Percentiles rank a stretch among this genome's conserved stretches.
Evolutionary conservation across 2,329 filamentous ascomycete species (phyloP).

Genomic region (Cladophialophora exuberans): DNA sequence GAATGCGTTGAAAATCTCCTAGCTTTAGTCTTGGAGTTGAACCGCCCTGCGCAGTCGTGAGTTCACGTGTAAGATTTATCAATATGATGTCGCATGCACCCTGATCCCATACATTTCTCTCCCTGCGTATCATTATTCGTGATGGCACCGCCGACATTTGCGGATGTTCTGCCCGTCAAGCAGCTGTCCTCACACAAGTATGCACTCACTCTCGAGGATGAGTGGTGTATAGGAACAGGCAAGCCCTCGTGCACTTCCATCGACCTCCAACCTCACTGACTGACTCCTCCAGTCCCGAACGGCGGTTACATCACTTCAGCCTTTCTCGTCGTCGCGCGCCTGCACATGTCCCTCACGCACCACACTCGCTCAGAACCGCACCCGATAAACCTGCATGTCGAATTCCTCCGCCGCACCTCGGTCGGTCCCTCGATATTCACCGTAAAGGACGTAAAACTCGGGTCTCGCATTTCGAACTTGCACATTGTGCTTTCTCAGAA

Average conservation of each 20-base stretch:
- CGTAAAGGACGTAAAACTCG: conserved; percentile 67
- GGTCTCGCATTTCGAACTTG: conserved; percentile 64
- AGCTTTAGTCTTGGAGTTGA: no score
- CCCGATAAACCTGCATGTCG: conserved; percentile 66
- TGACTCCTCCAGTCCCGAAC: conserved; percentile 62
- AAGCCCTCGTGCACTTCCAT: conserved; percentile 28
- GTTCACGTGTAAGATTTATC: neutral
- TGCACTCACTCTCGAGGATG: conserved; percentile 56
- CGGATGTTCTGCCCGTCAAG: conserved; percentile 31
- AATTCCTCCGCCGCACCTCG: conserved; percentile 67
- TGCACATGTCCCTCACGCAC: conserved; percentile 61
- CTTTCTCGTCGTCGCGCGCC: conserved; percentile 62
- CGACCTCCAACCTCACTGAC: conserved; percentile 16
- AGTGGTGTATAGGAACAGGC: conserved; percentile 70
- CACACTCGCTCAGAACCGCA: conserved; percentile 56
- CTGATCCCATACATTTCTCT: neutral
- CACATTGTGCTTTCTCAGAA: conserved; percentile 60
- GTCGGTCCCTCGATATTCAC: conserved; percentile 60
- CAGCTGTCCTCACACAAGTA: conserved; percentile 59
- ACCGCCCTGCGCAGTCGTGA: no score
- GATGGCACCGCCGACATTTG: conserved; percentile 28
- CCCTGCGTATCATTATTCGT: neutral
- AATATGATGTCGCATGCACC: neutral
- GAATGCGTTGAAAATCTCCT: neutral
- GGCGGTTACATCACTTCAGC: conserved; percentile 70